phyloP scores from a whole-genome alignment of 768 basidiomycete species.

The Cyclocybe cylindracea region DNA sequence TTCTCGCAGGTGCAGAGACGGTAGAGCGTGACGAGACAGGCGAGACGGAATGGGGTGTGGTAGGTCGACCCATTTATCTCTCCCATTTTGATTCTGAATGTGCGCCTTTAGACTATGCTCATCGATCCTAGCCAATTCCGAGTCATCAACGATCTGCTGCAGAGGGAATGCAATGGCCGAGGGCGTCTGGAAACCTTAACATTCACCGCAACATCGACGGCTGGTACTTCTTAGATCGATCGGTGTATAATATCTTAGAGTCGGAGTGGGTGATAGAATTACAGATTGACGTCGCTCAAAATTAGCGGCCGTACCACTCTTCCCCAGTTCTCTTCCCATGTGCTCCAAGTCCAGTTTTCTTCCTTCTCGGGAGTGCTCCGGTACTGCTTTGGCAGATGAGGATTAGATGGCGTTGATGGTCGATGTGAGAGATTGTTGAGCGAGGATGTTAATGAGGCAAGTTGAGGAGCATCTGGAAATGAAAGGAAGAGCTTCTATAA shows the following conservation, averaged over 20 bases:
- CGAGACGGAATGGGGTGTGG: conserved; percentile 82
- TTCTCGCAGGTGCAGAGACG: conserved; percentile 74
- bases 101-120: conserved; percentile 65
- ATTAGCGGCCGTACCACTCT: conserved; percentile 62
- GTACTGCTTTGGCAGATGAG: conserved; percentile 19
- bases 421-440: conserved; percentile 35
- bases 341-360: conserved; percentile 58
- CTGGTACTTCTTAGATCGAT: background rate
- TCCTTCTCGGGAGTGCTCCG: conserved; percentile 9
- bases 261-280: conserved; percentile 5
- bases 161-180: conserved; percentile 88
- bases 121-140: conserved; percentile 95
- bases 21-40: conserved; percentile 82
- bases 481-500: conserved; percentile 54
- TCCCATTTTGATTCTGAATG: background rate
- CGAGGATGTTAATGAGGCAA: conserved; percentile 53
- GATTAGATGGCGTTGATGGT: conserved; percentile 20
- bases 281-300: conserved; percentile 36
- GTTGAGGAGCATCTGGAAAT: conserved; percentile 58
- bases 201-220: conserved; percentile 59
- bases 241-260: background rate
- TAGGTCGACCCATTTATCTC: conserved; percentile 39
- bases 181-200: conserved; percentile 84
- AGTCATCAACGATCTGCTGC: conserved; percentile 83
- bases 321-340: conserved; percentile 90